Percentiles rank a stretch among this genome's conserved stretches.
Conservation (phyloP, 495 filamentous ascomycete genomes). For the Daldinia loculata region DNA sequence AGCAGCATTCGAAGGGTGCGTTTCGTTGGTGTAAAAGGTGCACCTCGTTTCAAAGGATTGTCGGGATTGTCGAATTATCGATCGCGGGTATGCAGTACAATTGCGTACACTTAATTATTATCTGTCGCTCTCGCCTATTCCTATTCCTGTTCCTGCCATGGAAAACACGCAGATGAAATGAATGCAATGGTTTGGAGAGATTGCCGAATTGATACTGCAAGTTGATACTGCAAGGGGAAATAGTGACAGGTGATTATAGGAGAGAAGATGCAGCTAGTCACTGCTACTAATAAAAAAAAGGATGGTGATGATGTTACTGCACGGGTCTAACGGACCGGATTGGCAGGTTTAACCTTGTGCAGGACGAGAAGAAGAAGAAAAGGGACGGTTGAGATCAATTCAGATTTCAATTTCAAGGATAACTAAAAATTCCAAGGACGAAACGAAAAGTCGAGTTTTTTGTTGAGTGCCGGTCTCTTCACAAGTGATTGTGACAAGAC, state of each 20-base stretch:
- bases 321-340: conserved; percentile 32
- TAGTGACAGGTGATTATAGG: conserved; percentile 18
- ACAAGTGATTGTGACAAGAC: conserved; percentile 1
- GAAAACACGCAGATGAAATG: conserved; percentile 34
- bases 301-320: conserved; percentile 37
- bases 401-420: conserved; percentile 1
- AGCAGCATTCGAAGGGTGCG: conserved; percentile 13
- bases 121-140: conserved; percentile 25
- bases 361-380: background rate
- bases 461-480: conserved; percentile 7
- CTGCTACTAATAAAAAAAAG: conserved; percentile 14
- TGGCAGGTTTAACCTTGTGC: conserved; percentile 16
- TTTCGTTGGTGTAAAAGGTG: conserved; percentile 20
- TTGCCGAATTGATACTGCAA: conserved; percentile 23
- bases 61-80: conserved; percentile 23
- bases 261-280: conserved; percentile 19
- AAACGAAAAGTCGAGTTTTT: conserved; percentile 11
- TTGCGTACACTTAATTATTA: conserved; percentile 29
- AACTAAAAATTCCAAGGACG: conserved; percentile 3
- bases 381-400: conserved; percentile 14
- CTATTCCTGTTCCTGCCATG: conserved; percentile 30
- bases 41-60: conserved; percentile 19
- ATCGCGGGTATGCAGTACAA: conserved; percentile 17
- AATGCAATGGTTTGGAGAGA: conserved; percentile 22
- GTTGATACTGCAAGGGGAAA: conserved; percentile 21